Evolutionary conservation across 441 rosid genomes (phyloP), one percentile per base, ranked within the genome.

Genomic region (Sinapis alba): DNA sequence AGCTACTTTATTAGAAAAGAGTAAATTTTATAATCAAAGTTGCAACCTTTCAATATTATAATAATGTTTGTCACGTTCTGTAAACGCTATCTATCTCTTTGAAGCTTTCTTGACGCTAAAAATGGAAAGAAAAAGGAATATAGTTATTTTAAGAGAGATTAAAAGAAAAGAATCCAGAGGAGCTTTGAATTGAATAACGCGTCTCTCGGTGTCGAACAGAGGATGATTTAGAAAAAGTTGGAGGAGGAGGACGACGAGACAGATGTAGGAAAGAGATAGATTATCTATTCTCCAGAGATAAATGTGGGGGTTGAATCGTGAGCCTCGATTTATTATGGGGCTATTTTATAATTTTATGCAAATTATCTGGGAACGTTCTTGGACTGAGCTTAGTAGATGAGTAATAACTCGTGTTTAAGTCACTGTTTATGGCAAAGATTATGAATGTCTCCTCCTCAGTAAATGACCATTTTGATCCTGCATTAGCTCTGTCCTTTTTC

Each of bases 21-120:
- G 3, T 0, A 30, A 75, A 75, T 58, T 61, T 67, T 66, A 51
- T 68, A 62, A 63, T 43, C 50, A 68, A 56, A 50, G 26, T 21
- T 47, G 28, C 3, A 72, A 72, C 73, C 81, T 78, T 67, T 51
- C 18, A 38, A 72, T 71, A 70, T 58, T 59, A 6, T 71, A 65
- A 32, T 43, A 13, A 47, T 72, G 73, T 62, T 62, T 20, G 72
- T 72, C 81, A 78, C 77, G 69, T 71, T 78, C 77, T 78, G 73
- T 64, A 72, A 72, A 53, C 77, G 68, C 5, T 65, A 65, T 77
- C 15, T 59, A 65, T 77, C 66, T 8, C 69, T 65, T 66, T 71
- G 53, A 71, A 77, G 27, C 58, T 59, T 30, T 59, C 62, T 26
- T 6, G 51, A 24, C 8, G 30, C 67, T 62, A 77, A 65, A 77